Percentiles rank a stretch among this genome's conserved stretches.
phyloP scores from a whole-genome alignment of 495 filamentous ascomycete genomes.

The Cudoniella acicularis region DNA sequence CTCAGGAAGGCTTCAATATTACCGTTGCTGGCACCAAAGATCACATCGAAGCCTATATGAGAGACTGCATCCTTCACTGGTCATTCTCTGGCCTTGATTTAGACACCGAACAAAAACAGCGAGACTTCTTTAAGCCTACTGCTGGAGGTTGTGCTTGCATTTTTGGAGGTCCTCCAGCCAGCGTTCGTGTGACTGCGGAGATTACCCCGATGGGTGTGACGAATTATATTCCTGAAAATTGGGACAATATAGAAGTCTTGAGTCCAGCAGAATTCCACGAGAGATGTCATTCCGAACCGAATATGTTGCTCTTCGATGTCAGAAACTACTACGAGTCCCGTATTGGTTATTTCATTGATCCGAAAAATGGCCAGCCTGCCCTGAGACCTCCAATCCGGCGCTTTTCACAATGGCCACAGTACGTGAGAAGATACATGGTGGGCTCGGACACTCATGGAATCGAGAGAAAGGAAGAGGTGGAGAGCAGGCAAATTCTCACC shows the following conservation, averaged over 20 bases:
- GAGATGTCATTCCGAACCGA: not conserved
- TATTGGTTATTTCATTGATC: conserved; percentile 26
- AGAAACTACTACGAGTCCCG: conserved; percentile 28
- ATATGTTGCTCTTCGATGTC: conserved; percentile 20
- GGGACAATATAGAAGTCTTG: conserved; percentile 15
- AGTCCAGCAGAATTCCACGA: conserved; percentile 23
- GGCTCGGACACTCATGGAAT: not conserved
- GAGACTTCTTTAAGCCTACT: conserved; percentile 23
- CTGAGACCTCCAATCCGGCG: conserved; percentile 21
- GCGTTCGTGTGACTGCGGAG: conserved; percentile 14
- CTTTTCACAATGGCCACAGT: conserved; percentile 26
- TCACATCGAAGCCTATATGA: conserved; percentile 19
- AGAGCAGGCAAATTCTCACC: conserved; percentile 18
- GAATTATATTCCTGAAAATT: conserved; percentile 18
- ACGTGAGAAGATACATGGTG: conserved; percentile 13
- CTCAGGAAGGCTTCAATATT: conserved; percentile 26
- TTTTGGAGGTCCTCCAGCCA: conserved; percentile 14
- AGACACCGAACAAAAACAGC: conserved; percentile 1
- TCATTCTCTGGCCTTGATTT: conserved; percentile 17
- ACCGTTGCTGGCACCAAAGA: conserved; percentile 22
- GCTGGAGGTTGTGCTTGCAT: conserved; percentile 20
- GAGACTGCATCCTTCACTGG: conserved; percentile 20
- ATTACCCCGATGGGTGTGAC: conserved; percentile 28
- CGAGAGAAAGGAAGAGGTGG: not conserved
- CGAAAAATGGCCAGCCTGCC: conserved; percentile 13